These are phyloP conservation scores for Cucumis hystrix DNA, from an alignment of 306 rosid genomes.

Conservation along the genomic window DNA sequence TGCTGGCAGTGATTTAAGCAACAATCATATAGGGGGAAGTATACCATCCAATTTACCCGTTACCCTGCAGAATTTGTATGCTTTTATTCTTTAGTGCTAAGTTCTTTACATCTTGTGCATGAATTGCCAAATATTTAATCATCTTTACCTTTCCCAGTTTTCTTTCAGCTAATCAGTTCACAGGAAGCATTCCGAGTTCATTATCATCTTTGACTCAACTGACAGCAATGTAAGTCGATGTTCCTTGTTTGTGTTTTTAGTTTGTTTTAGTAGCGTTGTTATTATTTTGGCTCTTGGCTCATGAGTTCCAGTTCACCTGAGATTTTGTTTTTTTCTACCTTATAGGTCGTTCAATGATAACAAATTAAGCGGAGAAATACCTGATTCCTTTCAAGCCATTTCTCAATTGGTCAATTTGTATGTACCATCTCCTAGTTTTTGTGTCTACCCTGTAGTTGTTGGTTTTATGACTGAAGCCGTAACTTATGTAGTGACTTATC, in stretches of 20 bases:
- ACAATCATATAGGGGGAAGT: conserved; percentile 79
- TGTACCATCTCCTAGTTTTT: conserved; percentile 18
- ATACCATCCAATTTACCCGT: conserved; percentile 74
- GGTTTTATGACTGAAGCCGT: conserved; percentile 10
- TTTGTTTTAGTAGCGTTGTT: background rate
- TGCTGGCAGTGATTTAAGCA: conserved; percentile 70
- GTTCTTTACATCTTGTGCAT: conserved; percentile 4
- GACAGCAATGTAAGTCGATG: conserved; percentile 44
- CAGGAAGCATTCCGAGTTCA: conserved; percentile 65
- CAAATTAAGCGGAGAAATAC: conserved; percentile 62
- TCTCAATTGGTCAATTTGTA: conserved; percentile 63
- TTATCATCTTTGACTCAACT: conserved; percentile 48
- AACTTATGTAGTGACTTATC: conserved; percentile 68
- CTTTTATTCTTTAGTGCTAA: background rate
- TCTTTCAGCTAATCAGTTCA: conserved; percentile 76
- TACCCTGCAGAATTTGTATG: conserved; percentile 66
- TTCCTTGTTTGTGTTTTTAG: background rate
- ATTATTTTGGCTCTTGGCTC: background rate
- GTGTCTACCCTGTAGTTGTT: background rate
- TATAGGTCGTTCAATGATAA: conserved; percentile 79
- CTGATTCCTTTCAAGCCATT: conserved; percentile 54
- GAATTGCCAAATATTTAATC: conserved; percentile 21
- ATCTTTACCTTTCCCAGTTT: conserved; percentile 49
- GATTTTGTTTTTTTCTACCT: conserved; percentile 15
- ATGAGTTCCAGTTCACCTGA: background rate